Conservation (phyloP, 306 rosid species). For the Rosa lucieae region DNA sequence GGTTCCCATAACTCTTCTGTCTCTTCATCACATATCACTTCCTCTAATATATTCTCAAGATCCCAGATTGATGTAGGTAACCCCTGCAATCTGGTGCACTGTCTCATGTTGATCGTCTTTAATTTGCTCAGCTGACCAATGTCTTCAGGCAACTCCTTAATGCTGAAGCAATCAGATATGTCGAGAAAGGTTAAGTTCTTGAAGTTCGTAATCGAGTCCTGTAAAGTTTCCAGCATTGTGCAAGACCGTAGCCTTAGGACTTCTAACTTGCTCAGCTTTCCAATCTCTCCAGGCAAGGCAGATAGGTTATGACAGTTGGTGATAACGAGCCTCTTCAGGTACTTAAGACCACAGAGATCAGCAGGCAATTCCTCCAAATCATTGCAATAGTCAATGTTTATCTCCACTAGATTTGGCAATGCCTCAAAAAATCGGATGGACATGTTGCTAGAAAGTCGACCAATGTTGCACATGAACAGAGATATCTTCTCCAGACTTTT, state of each 20-base stretch:
- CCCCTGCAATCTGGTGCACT: not conserved
- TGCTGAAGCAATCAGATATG: not conserved
- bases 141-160: not conserved
- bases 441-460: not conserved
- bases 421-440: not conserved
- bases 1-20: not conserved
- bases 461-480: not conserved
- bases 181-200: not conserved
- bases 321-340: not conserved
- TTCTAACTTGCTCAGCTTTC: not conserved
- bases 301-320: not conserved
- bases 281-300: not conserved
- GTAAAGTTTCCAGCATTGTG: not conserved
- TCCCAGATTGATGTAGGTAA: not conserved
- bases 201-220: not conserved
- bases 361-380: not conserved
- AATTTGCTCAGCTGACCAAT: not conserved
- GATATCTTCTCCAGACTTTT: not conserved
- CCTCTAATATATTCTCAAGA: not conserved
- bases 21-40: not conserved
- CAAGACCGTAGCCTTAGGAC: constrained; percentile 1
- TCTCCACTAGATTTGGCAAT: not conserved
- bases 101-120: not conserved
- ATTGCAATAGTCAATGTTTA: not conserved
- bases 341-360: not conserved